A percentile compares a stretch with the other conserved stretches of the same genome.
Conservation (phyloP, 345 rosid genomes). For the Eucalyptus tenuipes region DNA sequence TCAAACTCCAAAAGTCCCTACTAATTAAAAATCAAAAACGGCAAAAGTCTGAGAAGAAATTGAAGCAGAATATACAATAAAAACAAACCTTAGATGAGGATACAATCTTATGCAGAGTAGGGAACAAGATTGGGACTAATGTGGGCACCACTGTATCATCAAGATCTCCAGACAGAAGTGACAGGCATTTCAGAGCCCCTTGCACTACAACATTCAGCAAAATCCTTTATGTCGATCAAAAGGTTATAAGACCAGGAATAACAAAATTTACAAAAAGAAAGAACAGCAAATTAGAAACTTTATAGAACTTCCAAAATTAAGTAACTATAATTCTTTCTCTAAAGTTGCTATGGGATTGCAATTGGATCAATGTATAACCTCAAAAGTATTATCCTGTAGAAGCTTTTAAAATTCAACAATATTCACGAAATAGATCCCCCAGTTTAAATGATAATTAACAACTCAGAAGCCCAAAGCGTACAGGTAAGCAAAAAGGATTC, state of each 20-base stretch:
- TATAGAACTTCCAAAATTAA: not conserved
- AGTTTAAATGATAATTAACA: not conserved
- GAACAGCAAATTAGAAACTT: not conserved
- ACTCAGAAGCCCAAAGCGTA: not conserved
- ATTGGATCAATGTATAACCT: not conserved
- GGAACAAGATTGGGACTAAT: conserved; percentile 68
- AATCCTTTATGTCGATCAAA: not conserved
- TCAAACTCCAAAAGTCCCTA: not conserved
- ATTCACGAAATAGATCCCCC: not conserved
- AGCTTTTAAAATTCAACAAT: not conserved
- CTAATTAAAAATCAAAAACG: not conserved
- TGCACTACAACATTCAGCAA: conserved; percentile 37
- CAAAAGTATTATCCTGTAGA: not conserved
- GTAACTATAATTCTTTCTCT: not conserved
- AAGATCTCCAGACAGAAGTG: conserved; percentile 75
- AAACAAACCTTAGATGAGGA: conserved; percentile 69
- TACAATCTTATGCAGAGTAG: conserved; percentile 65
- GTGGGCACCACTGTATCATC: conserved; percentile 73
- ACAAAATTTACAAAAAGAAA: not conserved
- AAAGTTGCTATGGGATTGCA: not conserved
- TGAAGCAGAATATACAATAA: not conserved
- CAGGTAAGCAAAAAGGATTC: not conserved
- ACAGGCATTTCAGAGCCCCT: conserved; percentile 83
- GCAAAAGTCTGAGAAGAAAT: not conserved
- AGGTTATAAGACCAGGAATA: not conserved